These are phyloP conservation scores for Pleurostoma richardsiae DNA, from an alignment of 2,329 filamentous ascomycete species.

Conservation along the genomic window DNA sequence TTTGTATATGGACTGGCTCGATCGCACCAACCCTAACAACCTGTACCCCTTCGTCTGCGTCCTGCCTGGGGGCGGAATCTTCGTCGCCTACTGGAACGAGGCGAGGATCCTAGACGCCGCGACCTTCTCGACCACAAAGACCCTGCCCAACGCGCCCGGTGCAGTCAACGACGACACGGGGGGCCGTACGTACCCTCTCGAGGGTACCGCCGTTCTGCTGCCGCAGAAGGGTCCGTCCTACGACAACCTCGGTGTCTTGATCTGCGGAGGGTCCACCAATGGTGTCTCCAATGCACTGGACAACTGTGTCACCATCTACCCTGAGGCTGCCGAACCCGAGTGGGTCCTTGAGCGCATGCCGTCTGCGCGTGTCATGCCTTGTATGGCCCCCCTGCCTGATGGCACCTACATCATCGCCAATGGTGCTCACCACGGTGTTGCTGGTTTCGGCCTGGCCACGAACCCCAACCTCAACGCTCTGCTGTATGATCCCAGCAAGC, in stretches of 20 bases:
- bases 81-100: slow-evolving; percentile 56
- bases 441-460: slow-evolving; percentile 46
- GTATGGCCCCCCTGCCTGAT: slow-evolving; percentile 50
- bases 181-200: slow-evolving; percentile 52
- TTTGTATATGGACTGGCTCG: slow-evolving; percentile 44
- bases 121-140: slow-evolving; percentile 41
- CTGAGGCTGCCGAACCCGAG: slow-evolving; percentile 38
- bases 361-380: slow-evolving; percentile 46
- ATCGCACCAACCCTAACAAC: slow-evolving; percentile 51
- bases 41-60: slow-evolving; percentile 53
- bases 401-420: slow-evolving; percentile 52
- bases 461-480: slow-evolving; percentile 44
- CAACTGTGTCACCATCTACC: slow-evolving; percentile 51
- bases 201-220: slow-evolving; percentile 48
- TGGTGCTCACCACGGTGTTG: slow-evolving; percentile 44
- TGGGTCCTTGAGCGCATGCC: slow-evolving; percentile 57
- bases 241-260: slow-evolving; percentile 43
- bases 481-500: slow-evolving; percentile 46
- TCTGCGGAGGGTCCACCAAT: slow-evolving; percentile 50
- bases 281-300: slow-evolving; percentile 47
- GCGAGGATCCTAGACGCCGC: slow-evolving; percentile 48
- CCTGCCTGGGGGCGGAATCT: slow-evolving; percentile 47
- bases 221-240: slow-evolving; percentile 48
- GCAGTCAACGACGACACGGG: slow-evolving; percentile 44
- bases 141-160: slow-evolving; percentile 49